phyloP scores from a whole-genome alignment of 176 grass and related monocot genomes.

The Dendrocalamus sinicus region DNA sequence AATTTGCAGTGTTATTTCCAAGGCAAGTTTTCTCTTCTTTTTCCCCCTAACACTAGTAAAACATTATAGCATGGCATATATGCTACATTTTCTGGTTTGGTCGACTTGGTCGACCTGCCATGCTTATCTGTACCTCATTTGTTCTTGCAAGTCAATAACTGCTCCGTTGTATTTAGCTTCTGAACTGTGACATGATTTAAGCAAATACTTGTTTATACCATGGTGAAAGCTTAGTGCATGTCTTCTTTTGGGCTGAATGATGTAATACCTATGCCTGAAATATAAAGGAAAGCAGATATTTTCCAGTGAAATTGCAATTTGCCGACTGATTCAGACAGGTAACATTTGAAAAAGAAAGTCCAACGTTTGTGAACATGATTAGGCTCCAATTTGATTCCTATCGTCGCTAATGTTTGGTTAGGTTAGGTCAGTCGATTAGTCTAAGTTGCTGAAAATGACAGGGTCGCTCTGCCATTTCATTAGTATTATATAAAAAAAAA shows the following conservation, averaged over 20 bases:
- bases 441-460: slow-evolving; percentile 26
- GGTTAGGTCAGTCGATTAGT: slow-evolving; percentile 40
- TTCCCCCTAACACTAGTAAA: not conserved
- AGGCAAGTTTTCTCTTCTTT: not conserved
- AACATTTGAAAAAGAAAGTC: slow-evolving; percentile 36
- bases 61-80: not conserved
- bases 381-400: slow-evolving; percentile 34
- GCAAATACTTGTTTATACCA: slow-evolving; percentile 14
- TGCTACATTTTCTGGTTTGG: not conserved
- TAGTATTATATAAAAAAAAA: not conserved
- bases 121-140: slow-evolving; percentile 19
- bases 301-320: slow-evolving; percentile 5
- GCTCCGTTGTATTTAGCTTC: slow-evolving; percentile 1
- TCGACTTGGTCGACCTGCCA: not conserved
- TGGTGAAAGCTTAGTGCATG: slow-evolving; percentile 39
- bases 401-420: slow-evolving; percentile 20
- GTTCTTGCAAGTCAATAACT: slow-evolving; percentile 10
- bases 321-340: slow-evolving; percentile 31
- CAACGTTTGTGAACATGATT: slow-evolving; percentile 35
- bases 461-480: not conserved
- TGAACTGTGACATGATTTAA: not conserved
- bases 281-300: slow-evolving; percentile 48
- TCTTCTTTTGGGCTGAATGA: slow-evolving; percentile 13
- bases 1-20: not conserved
- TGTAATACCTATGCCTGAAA: not conserved